Evolutionary conservation across 2,329 filamentous ascomycete species (phyloP).

Genomic region (Dryadomyces quercivorus): DNA sequence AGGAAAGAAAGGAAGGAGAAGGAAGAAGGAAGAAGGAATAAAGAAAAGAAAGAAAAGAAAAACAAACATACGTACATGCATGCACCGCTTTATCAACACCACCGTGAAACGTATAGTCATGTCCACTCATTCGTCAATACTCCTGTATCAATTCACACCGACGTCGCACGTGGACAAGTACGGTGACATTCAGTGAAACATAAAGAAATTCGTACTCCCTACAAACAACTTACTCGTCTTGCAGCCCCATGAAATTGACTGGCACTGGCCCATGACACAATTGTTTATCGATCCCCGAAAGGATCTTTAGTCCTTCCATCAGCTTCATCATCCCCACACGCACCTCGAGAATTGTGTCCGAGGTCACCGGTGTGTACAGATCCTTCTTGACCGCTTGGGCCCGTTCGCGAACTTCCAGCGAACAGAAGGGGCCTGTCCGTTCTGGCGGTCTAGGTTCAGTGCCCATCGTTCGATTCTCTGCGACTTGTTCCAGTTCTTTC

Average conservation of each 20-base stretch:
- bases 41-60: not conserved
- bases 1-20: not conserved
- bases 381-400: not conserved
- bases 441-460: too few relatives aligned
- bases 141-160: too few relatives aligned
- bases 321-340: constrained; percentile 44
- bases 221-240: constrained; percentile 36
- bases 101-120: constrained; percentile 49
- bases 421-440: too few relatives aligned
- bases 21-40: not conserved
- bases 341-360: constrained; percentile 41
- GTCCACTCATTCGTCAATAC: too few relatives aligned
- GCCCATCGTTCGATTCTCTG: too few relatives aligned
- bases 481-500: too few relatives aligned
- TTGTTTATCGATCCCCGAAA: constrained; percentile 45
- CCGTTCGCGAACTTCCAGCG: too few relatives aligned
- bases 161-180: not conserved
- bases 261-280: constrained; percentile 29
- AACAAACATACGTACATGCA: constrained; percentile 30
- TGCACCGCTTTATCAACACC: constrained; percentile 52
- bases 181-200: not conserved
- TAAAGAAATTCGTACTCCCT: too few relatives aligned
- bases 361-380: constrained; percentile 22
- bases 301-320: constrained; percentile 36
- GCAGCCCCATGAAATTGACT: constrained; percentile 37